These are phyloP conservation scores for Acephala macrosclerotiorum DNA, from an alignment of 2,329 filamentous ascomycete genomes.

Conservation along the genomic window DNA sequence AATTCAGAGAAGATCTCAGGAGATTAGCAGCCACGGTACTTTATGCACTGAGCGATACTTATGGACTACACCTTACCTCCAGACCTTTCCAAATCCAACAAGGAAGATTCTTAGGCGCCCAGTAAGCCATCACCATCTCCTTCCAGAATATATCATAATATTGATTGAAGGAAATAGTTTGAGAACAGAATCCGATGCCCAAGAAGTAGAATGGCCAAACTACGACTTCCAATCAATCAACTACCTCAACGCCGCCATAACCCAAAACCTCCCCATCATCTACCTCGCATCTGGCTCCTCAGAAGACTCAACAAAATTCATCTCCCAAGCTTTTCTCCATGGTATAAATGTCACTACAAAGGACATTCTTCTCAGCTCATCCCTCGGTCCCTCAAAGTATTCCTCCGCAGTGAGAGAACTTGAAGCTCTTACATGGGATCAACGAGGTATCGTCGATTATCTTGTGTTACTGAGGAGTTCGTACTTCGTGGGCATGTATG, in stretches of 20 bases:
- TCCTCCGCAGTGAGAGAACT: slow-evolving; percentile 43
- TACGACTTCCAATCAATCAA: no score
- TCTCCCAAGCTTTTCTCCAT: slow-evolving; percentile 41
- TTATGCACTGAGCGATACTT: slow-evolving; percentile 16
- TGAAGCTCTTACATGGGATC: slow-evolving; percentile 51
- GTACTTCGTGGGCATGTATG: slow-evolving; percentile 51
- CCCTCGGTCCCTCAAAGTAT: no score
- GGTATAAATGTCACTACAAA: no score
- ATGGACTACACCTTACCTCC: slow-evolving; percentile 16
- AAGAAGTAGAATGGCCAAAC: slow-evolving; percentile 7
- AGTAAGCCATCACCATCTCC: slow-evolving; percentile 11
- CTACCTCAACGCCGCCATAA: no score
- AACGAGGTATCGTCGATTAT: slow-evolving; percentile 57
- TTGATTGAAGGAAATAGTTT: slow-evolving; percentile 18
- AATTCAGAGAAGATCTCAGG: slow-evolving; percentile 34
- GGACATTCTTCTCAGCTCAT: no score
- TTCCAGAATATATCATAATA: no score
- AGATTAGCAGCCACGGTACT: slow-evolving; percentile 32
- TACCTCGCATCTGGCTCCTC: slow-evolving; percentile 54
- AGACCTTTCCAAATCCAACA: slow-evolving; percentile 13
- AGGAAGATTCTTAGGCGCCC: slow-evolving; percentile 34
- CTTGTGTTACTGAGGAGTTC: slow-evolving; percentile 54
- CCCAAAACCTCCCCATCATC: slow-evolving; percentile 40
- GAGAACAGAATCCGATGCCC: slow-evolving; percentile 37
- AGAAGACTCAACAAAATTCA: slow-evolving; percentile 47